Evolutionary conservation across 768 basidiomycete genomes (phyloP).

Genomic region (Boletus coccyginus): DNA sequence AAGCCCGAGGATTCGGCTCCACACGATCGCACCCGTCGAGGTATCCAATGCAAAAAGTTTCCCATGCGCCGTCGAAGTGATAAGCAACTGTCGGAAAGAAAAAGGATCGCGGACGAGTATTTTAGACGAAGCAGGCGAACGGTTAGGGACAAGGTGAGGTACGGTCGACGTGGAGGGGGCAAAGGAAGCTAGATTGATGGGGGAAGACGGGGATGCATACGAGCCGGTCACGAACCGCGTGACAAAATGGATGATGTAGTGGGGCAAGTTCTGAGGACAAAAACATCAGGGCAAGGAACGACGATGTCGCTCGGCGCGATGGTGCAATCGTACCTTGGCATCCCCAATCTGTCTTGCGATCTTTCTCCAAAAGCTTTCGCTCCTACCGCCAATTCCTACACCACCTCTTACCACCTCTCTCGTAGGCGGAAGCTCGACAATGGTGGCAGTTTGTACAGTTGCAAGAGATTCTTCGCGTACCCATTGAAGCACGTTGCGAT

Average conservation of each 20-base stretch:
- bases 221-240: constrained; percentile 71
- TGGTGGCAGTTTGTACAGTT: constrained; percentile 57
- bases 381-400: neutral
- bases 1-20: constrained; percentile 75
- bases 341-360: constrained; percentile 56
- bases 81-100: constrained; percentile 82
- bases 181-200: constrained; percentile 24
- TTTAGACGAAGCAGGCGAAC: constrained; percentile 32
- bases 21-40: constrained; percentile 70
- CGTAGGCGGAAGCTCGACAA: constrained; percentile 75
- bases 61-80: constrained; percentile 66
- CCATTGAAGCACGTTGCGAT: constrained; percentile 61
- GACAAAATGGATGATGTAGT: constrained; percentile 62
- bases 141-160: constrained; percentile 16
- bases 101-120: constrained; percentile 69
- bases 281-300: neutral
- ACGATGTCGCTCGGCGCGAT: neutral
- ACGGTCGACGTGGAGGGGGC: constrained; percentile 8
- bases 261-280: constrained; percentile 60
- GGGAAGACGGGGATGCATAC: constrained; percentile 47
- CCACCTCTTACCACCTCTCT: constrained; percentile 23
- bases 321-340: constrained; percentile 44
- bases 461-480: constrained; percentile 79
- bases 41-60: constrained; percentile 85
- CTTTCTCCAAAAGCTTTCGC: constrained; percentile 50